Evolutionary conservation across 2,329 filamentous ascomycete genomes (phyloP), one percentile per base, ranked within the genome.

Genomic region (Hypoxylon sp.): DNA sequence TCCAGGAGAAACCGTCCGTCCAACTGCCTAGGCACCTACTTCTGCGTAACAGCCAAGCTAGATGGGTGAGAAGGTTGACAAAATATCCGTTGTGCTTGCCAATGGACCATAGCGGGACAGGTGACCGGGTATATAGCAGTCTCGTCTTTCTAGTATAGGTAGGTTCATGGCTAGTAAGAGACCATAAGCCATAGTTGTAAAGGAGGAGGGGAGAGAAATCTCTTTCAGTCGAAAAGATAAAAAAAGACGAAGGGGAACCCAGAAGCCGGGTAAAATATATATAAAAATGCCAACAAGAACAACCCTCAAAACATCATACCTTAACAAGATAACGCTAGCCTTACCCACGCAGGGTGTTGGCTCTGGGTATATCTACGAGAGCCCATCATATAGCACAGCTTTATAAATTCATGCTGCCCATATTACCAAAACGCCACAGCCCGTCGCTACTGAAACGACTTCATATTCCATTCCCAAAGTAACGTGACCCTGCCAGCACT

Each of bases 401-500:
- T 32, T 34, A 54, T 63, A 65, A 65, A 55, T 57, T 43, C 59
- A 58, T 32, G 58, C 53, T 64, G 55, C 56, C 37, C 58, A 53
- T 54, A 65, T 51, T 67, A 61, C 67, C 62, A 64, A 75, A 54
- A 75, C 71, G 72, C 72, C 66, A 68, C 61, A 61, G 55, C 66
- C 63, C 59, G 66, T 73, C 71, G 72, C 67, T 66, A 60, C 67
- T 57, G 68, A 71, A 66, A 71, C 72, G 69, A 74, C 71, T 63
- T 61, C 60, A 63, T 68, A 71, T 69, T 63, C 71, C 70, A 41
- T 57, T 73, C 67, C 74, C 68, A 43, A 64, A 71, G 70, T 70
- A 74, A 75, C 71, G 71, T 68, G 73, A 74, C 75, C 74, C 73
- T 73, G 70, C 74, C 76, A 77, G 76, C 76, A 76, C 76, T 77